Evolutionary conservation across 106 monocot genomes (phyloP), one percentile per base, ranked within the genome.

Genomic region (Allium cepa): DNA sequence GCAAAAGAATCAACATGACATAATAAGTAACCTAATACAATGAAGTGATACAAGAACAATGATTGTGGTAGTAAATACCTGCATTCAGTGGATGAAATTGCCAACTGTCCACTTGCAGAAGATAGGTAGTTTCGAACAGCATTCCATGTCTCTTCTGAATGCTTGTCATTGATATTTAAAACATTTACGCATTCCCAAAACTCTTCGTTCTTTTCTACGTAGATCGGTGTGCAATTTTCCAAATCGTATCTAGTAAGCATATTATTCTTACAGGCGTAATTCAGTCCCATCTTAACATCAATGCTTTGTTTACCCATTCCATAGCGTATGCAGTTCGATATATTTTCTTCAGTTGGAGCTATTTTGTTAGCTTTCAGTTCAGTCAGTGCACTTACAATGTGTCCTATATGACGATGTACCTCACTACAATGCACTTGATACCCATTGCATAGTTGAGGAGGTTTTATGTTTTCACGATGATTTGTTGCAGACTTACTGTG

Each of bases 131-230:
- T 81, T 11, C 64, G 59, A 60, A 88, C 49, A 45, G 49, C 73
- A 57, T 88, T 76, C 80, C 79, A 76, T 46, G 56, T 72, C 47
- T 64, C 69, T 64, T 83, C 74, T 4, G 83, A 61, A 80, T 79
- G 79, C 63, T 71, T 81, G 49, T 68, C 76, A 64, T 72, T 80
- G 61, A 2, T 48, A 75, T 85, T 81, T 77, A 83, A 72, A 17
- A 79, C 60, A 69, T 93, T 88, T 49, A 93, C 73, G 73, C 92
- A 93, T 48, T 74, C 73, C 92, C 92, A 93, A 26, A 93, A 50
- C 0, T 10, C 22, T 9, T 88, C 85, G 60, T 73, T 64, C 67
- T 81, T 93, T 28, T 51, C 70, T 28, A 81, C 62, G 79, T 68
- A 93, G 12, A 78, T 75, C 46, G 68, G 56, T 5, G 65, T 49